These are phyloP conservation scores for Micractinium conductrix DNA, from an alignment of 139 green algal species.

Conservation along the genomic window DNA sequence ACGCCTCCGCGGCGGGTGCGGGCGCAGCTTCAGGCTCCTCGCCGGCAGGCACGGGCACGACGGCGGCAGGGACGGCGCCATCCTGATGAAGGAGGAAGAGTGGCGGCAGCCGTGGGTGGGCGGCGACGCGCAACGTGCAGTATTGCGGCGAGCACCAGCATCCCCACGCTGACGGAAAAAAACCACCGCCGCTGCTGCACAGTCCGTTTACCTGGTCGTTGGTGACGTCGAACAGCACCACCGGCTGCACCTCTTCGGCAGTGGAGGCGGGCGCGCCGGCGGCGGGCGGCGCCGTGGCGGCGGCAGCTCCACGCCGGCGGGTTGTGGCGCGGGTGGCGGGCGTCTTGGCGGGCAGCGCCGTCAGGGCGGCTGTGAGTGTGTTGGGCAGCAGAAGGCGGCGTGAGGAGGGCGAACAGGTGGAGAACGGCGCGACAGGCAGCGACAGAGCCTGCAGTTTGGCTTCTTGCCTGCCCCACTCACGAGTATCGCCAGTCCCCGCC, in stretches of 20 bases:
- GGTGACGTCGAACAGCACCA: constrained; percentile 26
- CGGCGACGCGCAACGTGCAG: neutral
- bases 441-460: too few relatives aligned
- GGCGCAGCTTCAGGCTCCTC: neutral
- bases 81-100: too few relatives aligned
- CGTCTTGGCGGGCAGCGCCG: constrained; percentile 24
- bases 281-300: neutral
- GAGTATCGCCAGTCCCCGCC: constrained; percentile 14
- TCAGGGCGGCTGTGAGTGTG: neutral
- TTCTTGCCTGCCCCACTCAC: neutral
- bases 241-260: neutral
- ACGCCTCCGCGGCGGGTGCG: neutral
- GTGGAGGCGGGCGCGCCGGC: neutral
- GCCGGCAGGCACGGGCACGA: neutral
- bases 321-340: neutral
- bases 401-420: neutral
- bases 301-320: neutral
- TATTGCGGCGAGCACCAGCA: neutral
- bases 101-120: neutral
- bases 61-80: too few relatives aligned
- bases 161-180: too few relatives aligned
- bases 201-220: constrained; percentile 2
- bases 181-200: neutral
- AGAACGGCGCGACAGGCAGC: too few relatives aligned
- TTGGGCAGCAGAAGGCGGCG: neutral